phyloP scores from a whole-genome alignment of 2,329 filamentous ascomycete genomes.

The Ophiostoma tasmaniense region DNA sequence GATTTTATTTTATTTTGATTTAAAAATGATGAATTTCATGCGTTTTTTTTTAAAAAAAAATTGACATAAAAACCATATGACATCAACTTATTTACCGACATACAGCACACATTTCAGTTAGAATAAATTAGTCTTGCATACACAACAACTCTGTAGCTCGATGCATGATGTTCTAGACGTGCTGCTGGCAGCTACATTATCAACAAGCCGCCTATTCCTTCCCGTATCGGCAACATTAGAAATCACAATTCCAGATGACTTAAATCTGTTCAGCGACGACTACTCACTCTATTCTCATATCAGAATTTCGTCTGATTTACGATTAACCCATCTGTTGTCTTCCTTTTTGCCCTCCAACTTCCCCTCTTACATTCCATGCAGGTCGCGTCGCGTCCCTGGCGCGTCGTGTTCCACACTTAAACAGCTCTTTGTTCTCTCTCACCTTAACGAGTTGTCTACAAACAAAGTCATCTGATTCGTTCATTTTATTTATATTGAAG shows the following conservation, averaged over 20 bases:
- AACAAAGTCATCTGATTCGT: not conserved
- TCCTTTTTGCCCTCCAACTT: not conserved
- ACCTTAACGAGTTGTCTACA: not conserved
- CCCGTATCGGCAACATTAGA: not conserved
- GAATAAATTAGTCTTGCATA: no score
- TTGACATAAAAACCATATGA: no score
- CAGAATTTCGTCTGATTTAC: not conserved
- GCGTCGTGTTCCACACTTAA: slow-evolving; percentile 13
- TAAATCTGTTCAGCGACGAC: not conserved
- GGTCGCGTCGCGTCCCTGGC: slow-evolving; percentile 17
- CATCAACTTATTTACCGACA: no score
- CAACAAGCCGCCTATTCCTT: not conserved
- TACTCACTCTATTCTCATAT: not conserved
- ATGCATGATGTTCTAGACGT: no score
- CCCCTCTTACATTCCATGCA: slow-evolving; percentile 8
- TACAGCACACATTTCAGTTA: no score
- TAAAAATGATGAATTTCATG: no score
- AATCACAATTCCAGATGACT: not conserved
- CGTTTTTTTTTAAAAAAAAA: no score
- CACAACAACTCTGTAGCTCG: no score
- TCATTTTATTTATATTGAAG: not conserved
- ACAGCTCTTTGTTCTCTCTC: not conserved
- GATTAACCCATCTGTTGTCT: not conserved
- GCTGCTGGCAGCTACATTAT: not conserved
- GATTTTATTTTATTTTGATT: no score